Evolutionary conservation across 1,284 basidiomycete genomes (phyloP).

Genomic region (Sporisorium reilianum): DNA sequence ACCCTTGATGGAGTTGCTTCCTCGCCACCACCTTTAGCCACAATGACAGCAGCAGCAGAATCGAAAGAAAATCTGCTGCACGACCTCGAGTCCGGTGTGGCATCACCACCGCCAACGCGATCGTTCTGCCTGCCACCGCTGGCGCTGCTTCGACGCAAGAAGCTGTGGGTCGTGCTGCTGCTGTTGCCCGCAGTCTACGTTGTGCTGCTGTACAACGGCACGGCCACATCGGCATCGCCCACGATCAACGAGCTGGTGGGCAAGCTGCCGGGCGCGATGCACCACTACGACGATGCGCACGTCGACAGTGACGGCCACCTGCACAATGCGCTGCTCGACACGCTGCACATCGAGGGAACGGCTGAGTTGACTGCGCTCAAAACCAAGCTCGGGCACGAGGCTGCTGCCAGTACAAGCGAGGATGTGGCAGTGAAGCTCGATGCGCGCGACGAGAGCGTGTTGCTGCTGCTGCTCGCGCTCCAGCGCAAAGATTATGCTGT

Average conservation of each 20-base stretch:
- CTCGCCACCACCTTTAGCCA: not conserved
- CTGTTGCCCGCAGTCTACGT: slow-evolving; percentile 25
- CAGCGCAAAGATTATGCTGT: slow-evolving; percentile 23
- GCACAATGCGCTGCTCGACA: slow-evolving; percentile 38
- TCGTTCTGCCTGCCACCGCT: slow-evolving; percentile 36
- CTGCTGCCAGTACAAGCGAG: not conserved
- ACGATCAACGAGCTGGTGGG: slow-evolving; percentile 35
- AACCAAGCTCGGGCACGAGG: slow-evolving; percentile 19
- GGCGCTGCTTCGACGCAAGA: slow-evolving; percentile 40
- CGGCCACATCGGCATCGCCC: slow-evolving; percentile 9
- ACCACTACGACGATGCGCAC: slow-evolving; percentile 23
- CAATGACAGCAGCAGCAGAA: slow-evolving; percentile 21
- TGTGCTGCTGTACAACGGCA: slow-evolving; percentile 34
- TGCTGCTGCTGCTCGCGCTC: slow-evolving; percentile 42
- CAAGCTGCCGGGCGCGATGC: slow-evolving; percentile 15
- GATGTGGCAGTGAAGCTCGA: slow-evolving; percentile 22
- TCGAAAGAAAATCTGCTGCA: slow-evolving; percentile 19
- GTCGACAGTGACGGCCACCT: slow-evolving; percentile 32
- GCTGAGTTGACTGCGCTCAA: slow-evolving; percentile 21
- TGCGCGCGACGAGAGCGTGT: slow-evolving; percentile 30
- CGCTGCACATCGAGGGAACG: slow-evolving; percentile 27
- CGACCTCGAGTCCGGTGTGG: slow-evolving; percentile 31
- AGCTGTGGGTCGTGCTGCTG: slow-evolving; percentile 19
- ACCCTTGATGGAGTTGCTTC: slow-evolving; percentile 1
- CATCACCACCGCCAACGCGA: slow-evolving; percentile 4